Evolutionary conservation across 805 yeast species (phyloP).

Genomic region (Pichia occidentalis): DNA sequence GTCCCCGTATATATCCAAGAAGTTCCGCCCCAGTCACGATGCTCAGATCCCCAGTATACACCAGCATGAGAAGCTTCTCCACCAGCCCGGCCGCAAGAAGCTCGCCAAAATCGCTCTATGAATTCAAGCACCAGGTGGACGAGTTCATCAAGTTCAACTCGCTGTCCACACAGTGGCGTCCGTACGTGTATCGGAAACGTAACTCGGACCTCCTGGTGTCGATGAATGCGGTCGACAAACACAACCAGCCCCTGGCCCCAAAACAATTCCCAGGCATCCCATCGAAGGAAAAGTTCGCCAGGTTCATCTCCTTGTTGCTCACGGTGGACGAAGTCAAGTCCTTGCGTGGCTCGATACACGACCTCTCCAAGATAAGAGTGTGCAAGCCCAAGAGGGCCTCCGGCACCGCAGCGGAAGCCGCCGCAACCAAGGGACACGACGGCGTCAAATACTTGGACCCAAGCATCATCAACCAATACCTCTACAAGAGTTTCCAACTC

Average conservation of each 20-base stretch:
- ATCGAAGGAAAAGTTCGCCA: constrained; percentile 20
- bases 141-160: constrained; percentile 24
- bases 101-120: constrained; percentile 11
- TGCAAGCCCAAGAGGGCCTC: constrained; percentile 1
- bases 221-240: constrained; percentile 20
- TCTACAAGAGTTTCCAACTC: constrained; percentile 24
- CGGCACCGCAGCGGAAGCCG: no score
- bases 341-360: constrained; percentile 18
- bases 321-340: constrained; percentile 21
- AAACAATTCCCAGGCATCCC: constrained; percentile 22
- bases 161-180: constrained; percentile 19
- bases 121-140: constrained; percentile 26
- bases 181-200: constrained; percentile 22
- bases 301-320: constrained; percentile 22
- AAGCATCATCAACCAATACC: constrained; percentile 20
- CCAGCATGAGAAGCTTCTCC: no score
- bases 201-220: constrained; percentile 20
- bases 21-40: no score
- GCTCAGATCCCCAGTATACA: no score
- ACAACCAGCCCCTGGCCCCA: constrained; percentile 26
- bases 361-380: constrained; percentile 12
- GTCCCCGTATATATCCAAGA: no score
- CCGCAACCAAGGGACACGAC: no score
- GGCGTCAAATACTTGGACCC: constrained; percentile 20
- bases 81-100: background rate